Base-by-base conservation (phyloP, 345 rosid species). In the Brassica incana region DNA sequence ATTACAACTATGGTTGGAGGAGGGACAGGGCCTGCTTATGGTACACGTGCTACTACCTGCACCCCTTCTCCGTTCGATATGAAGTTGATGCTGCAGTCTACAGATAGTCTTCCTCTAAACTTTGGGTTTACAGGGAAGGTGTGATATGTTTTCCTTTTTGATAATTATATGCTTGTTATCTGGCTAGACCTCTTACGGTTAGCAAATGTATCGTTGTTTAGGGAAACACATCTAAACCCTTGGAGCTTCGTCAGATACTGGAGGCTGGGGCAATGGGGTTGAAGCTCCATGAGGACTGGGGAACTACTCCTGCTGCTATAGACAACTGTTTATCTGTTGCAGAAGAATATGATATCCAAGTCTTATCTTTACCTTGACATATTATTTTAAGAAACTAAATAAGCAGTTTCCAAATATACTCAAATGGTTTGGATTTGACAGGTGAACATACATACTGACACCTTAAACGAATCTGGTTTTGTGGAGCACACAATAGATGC, bases 201-300 rank as follows among this genome's bases (percentile, higher is more conserved):
- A n/a, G 62, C 20, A 65, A 64, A 27, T 75, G 20, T 84, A 8
- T 66, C 35, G 27, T 45, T 45, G 11, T 66, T 77, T 69, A 95
- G 99, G 99, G 99, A 8, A 95, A 93, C 79, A 78, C 82, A 80
- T 65, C 98, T 61, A 91, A 86, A 83, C 97, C 94, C 0, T 85
- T 80, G 25, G 98, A 93, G 85, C 88, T 95, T 72, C 79, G 84
- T 79, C 91, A 87, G 65, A 90, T 95, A 77, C 60, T 95, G 67
- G 89, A 77, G 86, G 97, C 98, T 29, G 98, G 99, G 75, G 99
- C 99, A 81, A 95, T 95, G 98, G 99, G 99, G 50, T 80, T 95
- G 80, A 95, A 95, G 88, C 81, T 95, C 81, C 99, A 95, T 77
- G 99, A 95, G 84, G 98, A 95, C 83, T 95, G 99, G 99, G 99